Evolutionary conservation across 2,329 filamentous ascomycete genomes (phyloP).

Genomic region (Alternaria brassicicola): DNA sequence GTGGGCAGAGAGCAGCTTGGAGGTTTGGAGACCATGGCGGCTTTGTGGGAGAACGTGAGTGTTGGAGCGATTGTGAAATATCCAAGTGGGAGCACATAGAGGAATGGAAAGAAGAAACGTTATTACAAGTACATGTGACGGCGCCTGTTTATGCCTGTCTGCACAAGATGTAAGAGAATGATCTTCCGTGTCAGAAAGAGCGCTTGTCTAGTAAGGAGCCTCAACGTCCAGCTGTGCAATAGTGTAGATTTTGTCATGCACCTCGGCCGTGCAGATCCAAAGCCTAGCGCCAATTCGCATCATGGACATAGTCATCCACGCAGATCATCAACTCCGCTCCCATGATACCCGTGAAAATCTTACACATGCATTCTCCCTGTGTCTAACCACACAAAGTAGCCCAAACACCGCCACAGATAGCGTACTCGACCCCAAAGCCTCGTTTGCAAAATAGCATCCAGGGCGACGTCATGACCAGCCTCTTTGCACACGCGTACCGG

Average conservation of each 20-base stretch:
- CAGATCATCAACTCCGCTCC: conserved; percentile 5
- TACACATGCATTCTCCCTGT: background rate
- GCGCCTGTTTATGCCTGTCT: background rate
- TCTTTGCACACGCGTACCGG: conserved; percentile 17
- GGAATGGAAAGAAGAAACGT: conserved; percentile 17
- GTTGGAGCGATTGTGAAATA: conserved; percentile 7
- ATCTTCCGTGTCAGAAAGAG: background rate
- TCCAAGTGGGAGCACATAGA: conserved; percentile 22
- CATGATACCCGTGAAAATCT: background rate
- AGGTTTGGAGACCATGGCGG: conserved; percentile 1
- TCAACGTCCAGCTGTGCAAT: background rate
- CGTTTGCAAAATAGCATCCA: background rate
- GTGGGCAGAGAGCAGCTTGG: background rate
- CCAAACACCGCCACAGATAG: conserved; percentile 4
- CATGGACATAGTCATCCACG: background rate
- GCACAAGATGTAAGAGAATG: background rate
- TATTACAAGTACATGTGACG: background rate
- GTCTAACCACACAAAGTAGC: background rate
- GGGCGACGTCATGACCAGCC: conserved; percentile 9
- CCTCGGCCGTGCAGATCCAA: conserved; percentile 4
- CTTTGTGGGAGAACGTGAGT: conserved; percentile 1
- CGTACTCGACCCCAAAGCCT: background rate
- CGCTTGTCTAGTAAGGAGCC: background rate
- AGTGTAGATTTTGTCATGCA: background rate
- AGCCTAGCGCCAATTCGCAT: conserved; percentile 1